Conservation (phyloP, 345 rosid genomes). For the Brassica rapa region DNA sequence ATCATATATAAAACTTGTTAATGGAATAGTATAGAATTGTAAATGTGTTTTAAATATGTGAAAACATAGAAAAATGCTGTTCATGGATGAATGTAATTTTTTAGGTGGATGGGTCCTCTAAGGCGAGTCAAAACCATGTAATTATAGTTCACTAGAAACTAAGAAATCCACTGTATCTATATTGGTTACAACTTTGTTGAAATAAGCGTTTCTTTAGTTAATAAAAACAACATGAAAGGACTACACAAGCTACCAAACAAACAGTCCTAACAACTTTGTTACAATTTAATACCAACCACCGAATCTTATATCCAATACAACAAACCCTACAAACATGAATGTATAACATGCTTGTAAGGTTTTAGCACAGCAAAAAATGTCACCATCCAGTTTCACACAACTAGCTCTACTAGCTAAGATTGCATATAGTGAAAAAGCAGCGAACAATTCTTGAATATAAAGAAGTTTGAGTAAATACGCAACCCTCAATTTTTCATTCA, state of each 20-base stretch:
- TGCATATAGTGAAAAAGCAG: neutral
- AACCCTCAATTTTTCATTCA: neutral
- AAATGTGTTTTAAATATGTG: neutral
- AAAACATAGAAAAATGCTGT: neutral
- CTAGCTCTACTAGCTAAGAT: neutral
- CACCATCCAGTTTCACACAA: neutral
- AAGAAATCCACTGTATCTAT: neutral
- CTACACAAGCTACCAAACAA: slow-evolving; percentile 1
- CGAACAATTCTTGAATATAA: neutral
- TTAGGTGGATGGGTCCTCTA: neutral
- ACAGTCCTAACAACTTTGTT: neutral
- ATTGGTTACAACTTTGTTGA: neutral
- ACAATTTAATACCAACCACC: neutral
- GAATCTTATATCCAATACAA: neutral
- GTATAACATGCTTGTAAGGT: neutral
- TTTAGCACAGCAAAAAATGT: neutral
- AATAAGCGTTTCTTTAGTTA: neutral
- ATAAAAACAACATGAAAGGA: neutral
- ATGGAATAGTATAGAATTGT: neutral
- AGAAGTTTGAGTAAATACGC: neutral
- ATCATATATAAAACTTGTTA: neutral
- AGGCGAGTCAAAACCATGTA: neutral
- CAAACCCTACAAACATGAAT: slow-evolving; percentile 17
- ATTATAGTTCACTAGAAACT: neutral
- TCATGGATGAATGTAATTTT: neutral